Evolutionary conservation across 1,284 basidiomycete species (phyloP).

Genomic region (Mycena citricolor): DNA sequence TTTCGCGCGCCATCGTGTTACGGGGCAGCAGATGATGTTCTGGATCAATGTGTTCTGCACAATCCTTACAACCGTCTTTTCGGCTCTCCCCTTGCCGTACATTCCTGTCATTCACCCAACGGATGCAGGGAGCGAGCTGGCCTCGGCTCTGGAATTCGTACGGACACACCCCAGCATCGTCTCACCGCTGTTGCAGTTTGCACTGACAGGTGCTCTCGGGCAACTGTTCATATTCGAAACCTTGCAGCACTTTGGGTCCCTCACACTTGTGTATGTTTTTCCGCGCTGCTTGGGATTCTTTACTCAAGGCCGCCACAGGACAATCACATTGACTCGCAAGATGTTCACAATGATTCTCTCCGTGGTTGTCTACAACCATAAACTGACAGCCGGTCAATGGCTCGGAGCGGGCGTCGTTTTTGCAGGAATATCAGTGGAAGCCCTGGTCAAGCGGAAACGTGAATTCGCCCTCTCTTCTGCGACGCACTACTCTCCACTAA

Average conservation of each 20-base stretch:
- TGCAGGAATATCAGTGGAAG: conserved; percentile 91
- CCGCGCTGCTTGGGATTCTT: not conserved
- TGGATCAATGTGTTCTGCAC: conserved; percentile 91
- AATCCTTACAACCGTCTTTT: conserved; percentile 61
- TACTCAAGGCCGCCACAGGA: conserved; percentile 44
- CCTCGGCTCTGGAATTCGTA: conserved; percentile 75
- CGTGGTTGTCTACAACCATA: conserved; percentile 91
- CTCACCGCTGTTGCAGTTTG: conserved; percentile 81
- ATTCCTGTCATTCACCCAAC: conserved; percentile 76
- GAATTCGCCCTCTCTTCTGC: no score
- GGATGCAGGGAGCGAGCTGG: conserved; percentile 63
- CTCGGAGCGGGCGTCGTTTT: conserved; percentile 88
- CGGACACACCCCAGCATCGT: conserved; percentile 77
- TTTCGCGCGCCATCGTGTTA: conserved; percentile 75
- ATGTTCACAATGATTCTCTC: conserved; percentile 98
- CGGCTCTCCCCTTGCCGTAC: conserved; percentile 69
- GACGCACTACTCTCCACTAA: not conserved
- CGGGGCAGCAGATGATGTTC: conserved; percentile 99
- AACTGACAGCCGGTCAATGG: conserved; percentile 87
- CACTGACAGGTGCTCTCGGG: conserved; percentile 88
- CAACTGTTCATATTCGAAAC: conserved; percentile 99
- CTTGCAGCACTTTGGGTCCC: conserved; percentile 90
- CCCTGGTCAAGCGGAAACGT: conserved; percentile 85
- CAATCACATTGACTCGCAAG: conserved; percentile 95
- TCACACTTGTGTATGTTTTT: conserved; percentile 84